Evolutionary conservation across 148 eudicot genomes (phyloP), one percentile per base, ranked within the genome.

Genomic region (Fagopyrum esculentum): DNA sequence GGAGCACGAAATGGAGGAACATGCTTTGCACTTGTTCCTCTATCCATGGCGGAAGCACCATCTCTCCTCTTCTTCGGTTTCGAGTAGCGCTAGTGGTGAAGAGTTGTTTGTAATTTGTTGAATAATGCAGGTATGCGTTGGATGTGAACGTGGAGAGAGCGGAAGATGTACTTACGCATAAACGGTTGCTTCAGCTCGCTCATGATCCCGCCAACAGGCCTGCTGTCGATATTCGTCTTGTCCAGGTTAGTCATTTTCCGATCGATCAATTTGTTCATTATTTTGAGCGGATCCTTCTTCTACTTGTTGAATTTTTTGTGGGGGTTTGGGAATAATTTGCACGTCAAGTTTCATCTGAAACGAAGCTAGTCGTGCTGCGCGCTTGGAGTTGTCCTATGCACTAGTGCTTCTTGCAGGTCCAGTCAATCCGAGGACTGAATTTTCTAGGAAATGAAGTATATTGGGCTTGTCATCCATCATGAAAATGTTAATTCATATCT

Each of bases 101-200:
- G 9, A 30, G 6, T 61, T 60, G n/a, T 64, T 47, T 54, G 59
- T 45, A 55, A 77, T 59, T 3, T 46, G 17, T 69, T 61, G 44
- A 10, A 9, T 17, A 49, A 57, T 86, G 82, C 76, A 95, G 98
- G 82, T 95, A 95, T 78, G 97, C 98, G 26, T 84, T 95, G 87
- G 98, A 95, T 85, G 98, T 95, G 75, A 95, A 92, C 81, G 98
- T 86, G 70, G 98, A 92, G 78, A 90, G 98, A 83, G 98, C 98
- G 61, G 97, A 95, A 77, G 98, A 92, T 80, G 98, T 95, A 47
- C 89, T 95, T 43, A 85, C 81, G 54, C 98, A 95, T 79, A 95
- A 85, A 81, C 79, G 88, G 55, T 81, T 95, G 80, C 75, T 95
- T 74, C 86, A 85, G 26, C 82, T 85, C 64, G 98, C 98, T 5